A percentile compares a stretch with the other conserved stretches of the same genome.
Evolutionary conservation across 2,329 filamentous ascomycete species (phyloP).

Genomic region (Amauroascus verrucosus): DNA sequence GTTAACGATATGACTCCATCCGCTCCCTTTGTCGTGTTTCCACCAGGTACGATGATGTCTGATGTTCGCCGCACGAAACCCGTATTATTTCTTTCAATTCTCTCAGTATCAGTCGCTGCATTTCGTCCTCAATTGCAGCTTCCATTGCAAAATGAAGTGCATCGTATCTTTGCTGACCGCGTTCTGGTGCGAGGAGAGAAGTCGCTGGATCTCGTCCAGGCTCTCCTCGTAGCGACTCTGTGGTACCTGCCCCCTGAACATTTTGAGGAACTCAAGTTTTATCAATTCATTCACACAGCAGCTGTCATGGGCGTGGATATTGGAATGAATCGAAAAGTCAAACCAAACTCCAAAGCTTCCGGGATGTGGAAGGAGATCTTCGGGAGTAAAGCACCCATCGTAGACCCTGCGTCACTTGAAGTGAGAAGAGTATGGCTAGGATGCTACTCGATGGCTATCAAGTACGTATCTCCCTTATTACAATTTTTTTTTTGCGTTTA

Average conservation of each 20-base stretch:
- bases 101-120: constrained; percentile 45
- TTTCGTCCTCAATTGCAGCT: constrained; percentile 49
- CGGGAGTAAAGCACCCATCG: constrained; percentile 27
- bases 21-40: constrained; percentile 50
- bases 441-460: constrained; percentile 52
- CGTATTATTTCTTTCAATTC: constrained; percentile 48
- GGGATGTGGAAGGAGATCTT: constrained; percentile 32
- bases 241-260: constrained; percentile 80
- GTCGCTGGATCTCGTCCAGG: constrained; percentile 71
- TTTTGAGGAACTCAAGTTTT: constrained; percentile 81
- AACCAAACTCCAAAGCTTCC: constrained; percentile 25
- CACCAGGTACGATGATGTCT: constrained; percentile 43
- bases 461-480: constrained; percentile 32
- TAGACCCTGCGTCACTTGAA: constrained; percentile 46
- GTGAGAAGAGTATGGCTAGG: constrained; percentile 50
- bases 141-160: constrained; percentile 56
- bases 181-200: constrained; percentile 69
- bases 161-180: constrained; percentile 62
- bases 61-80: constrained; percentile 50
- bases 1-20: constrained; percentile 44
- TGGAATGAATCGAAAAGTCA: constrained; percentile 55
- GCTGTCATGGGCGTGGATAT: constrained; percentile 76
- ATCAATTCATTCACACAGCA: constrained; percentile 72
- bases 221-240: constrained; percentile 61
- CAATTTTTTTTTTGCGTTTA: not conserved